Evolutionary conservation across 306 rosid genomes (phyloP).

Genomic region (Macrotyloma uniflorum): DNA sequence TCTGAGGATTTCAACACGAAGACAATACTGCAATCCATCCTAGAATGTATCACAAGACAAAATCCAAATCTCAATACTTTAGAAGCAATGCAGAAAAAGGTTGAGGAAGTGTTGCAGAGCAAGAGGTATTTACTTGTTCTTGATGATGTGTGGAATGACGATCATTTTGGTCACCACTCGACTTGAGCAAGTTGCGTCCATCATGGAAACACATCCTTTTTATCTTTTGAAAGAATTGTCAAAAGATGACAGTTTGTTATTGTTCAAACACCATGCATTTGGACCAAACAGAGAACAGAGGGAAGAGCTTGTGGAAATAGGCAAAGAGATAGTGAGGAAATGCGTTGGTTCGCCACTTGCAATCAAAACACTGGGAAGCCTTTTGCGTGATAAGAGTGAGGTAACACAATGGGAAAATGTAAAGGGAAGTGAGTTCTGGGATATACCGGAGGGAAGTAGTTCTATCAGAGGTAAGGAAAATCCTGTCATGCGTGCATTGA

Average conservation of each 20-base stretch:
- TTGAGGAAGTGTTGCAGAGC: neutral
- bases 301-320: conserved; percentile 32
- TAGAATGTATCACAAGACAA: neutral
- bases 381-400: conserved; percentile 26
- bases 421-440: neutral
- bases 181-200: conserved; percentile 7
- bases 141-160: conserved; percentile 46
- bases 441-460: neutral
- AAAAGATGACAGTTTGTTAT: conserved; percentile 28
- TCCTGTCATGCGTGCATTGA: neutral
- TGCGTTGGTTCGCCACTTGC: conserved; percentile 30
- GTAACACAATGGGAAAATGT: conserved; percentile 18
- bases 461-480: neutral
- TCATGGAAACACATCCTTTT: conserved; percentile 7
- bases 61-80: neutral
- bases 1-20: neutral
- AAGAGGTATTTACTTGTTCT: conserved; percentile 30
- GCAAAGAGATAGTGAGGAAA: conserved; percentile 35
- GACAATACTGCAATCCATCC: neutral
- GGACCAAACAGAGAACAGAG: neutral
- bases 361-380: neutral
- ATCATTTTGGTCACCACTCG: conserved; percentile 43
- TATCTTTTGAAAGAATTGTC: neutral
- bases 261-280: conserved; percentile 43
- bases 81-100: neutral